Evolutionary conservation across 1,284 basidiomycete genomes (phyloP).

Genomic region (Bondarzewia mesenterica): DNA sequence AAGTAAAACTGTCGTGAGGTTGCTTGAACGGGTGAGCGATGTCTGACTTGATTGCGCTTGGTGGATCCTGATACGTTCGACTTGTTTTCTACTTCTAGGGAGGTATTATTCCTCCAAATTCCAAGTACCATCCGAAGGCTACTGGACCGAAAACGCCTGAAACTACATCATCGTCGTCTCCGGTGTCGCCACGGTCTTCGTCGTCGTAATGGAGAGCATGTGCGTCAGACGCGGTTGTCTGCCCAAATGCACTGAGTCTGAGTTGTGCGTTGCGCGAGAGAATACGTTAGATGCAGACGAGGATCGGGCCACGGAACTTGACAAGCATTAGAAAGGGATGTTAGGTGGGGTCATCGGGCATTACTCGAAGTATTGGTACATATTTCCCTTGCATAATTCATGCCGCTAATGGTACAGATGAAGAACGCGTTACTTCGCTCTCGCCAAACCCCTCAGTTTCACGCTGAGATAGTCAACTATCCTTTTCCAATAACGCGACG

Average conservation of each 20-base stretch:
- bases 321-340: too few species aligned
- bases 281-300: background rate
- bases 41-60: background rate
- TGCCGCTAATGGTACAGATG: background rate
- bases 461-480: constrained; percentile 3
- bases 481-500: constrained; percentile 34
- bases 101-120: constrained; percentile 36
- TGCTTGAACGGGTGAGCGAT: constrained; percentile 73
- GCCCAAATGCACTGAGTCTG: background rate
- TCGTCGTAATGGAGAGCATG: background rate
- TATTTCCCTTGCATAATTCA: background rate
- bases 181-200: background rate
- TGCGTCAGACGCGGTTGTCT: background rate
- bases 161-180: background rate
- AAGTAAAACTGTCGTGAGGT: constrained; percentile 66
- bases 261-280: background rate
- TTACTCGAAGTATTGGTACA: background rate
- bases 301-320: too few species aligned
- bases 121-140: constrained; percentile 37
- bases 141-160: constrained; percentile 10
- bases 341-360: background rate
- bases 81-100: constrained; percentile 34
- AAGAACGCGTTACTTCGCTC: background rate
- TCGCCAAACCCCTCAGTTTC: background rate
- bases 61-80: background rate